Conservation (phyloP, 495 filamentous ascomycete genomes). For the Diplogelasinospora grovesii region DNA sequence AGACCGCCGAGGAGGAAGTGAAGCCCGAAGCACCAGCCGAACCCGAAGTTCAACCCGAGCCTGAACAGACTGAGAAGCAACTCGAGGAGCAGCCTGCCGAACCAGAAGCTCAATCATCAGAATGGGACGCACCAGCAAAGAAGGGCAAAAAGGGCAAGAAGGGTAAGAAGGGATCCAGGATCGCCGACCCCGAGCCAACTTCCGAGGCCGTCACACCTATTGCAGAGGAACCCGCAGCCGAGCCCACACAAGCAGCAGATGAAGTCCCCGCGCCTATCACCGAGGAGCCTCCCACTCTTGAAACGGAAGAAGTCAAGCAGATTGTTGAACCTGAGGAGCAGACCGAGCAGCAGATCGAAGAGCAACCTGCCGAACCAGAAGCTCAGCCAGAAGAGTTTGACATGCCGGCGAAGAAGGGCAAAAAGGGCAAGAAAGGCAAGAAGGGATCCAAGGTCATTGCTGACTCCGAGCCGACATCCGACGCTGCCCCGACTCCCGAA, state of each 20-base stretch:
- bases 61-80: not conserved
- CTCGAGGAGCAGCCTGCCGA: constrained; percentile 2
- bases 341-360: not conserved
- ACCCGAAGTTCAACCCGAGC: not conserved
- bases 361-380: constrained; percentile 11
- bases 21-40: not conserved
- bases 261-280: constrained; percentile 6
- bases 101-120: too few relatives aligned
- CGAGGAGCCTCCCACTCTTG: constrained; percentile 14
- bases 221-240: constrained; percentile 11
- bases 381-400: constrained; percentile 10
- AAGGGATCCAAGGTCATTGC: constrained; percentile 3
- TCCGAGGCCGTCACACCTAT: constrained; percentile 8
- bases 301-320: constrained; percentile 1
- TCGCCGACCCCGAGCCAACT: constrained; percentile 10
- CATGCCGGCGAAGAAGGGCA: constrained; percentile 19
- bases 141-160: constrained; percentile 24
- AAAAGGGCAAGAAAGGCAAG: constrained; percentile 14
- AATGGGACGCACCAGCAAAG: constrained; percentile 11
- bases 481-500: not conserved
- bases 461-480: constrained; percentile 2
- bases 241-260: constrained; percentile 6
- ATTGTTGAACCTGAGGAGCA: constrained; percentile 1
- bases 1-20: not conserved
- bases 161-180: constrained; percentile 15